Evolutionary conservation across 2,329 filamentous ascomycete species (phyloP), one percentile per base, ranked within the genome.

Genomic region (Hirsutella thompsonii): DNA sequence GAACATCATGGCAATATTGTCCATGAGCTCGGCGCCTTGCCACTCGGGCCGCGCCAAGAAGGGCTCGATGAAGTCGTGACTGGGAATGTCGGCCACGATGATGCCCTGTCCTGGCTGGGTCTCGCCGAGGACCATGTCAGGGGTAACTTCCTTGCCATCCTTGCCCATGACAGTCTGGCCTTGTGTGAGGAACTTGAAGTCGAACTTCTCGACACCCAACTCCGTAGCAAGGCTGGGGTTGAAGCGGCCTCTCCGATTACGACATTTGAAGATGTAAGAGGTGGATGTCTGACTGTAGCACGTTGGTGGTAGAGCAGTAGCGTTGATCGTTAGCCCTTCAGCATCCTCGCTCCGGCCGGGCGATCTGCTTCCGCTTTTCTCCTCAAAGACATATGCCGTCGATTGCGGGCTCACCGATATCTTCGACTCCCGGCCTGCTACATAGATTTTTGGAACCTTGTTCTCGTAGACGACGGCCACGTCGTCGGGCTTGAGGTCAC

Each of bases 221-320:
- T 64, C 67, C 45, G 64, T 69, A 0, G 88, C 90, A 43, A 69
- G 75, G 37, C 71, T 56, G 0, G 75, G 64, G 45, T 85, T 70
- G 54, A 98, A 95, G 52, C 82, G 90, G 40, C 92, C 92, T 41
- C 92, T 76, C 41, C 82, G 72, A 30, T 79, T 69, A 46, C 87
- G 77, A 41, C 76, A 78, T 50, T 86, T 84, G 55, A 94, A 72
- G 43, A 98, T 81, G 59, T 98, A 98, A 43, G 83, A 94, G 50
- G 95, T 67, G 5, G 86, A 80, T 37, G 80, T 77, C 21, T 67
- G 66, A 1, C 76, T 76, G 5, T 80, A 81, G 18, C 67, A 63
- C 0, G 85, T 84, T 0, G 68, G 68, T 0, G 92, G 92, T 2
- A 96, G 69, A 3, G 53, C 44, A 2, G 43, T 44, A 19, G 55